A percentile compares a stretch with the other conserved stretches of the same genome.
These are phyloP conservation scores for Neurospora sp. DNA, from an alignment of 495 filamentous ascomycete genomes.

Conservation along the genomic window DNA sequence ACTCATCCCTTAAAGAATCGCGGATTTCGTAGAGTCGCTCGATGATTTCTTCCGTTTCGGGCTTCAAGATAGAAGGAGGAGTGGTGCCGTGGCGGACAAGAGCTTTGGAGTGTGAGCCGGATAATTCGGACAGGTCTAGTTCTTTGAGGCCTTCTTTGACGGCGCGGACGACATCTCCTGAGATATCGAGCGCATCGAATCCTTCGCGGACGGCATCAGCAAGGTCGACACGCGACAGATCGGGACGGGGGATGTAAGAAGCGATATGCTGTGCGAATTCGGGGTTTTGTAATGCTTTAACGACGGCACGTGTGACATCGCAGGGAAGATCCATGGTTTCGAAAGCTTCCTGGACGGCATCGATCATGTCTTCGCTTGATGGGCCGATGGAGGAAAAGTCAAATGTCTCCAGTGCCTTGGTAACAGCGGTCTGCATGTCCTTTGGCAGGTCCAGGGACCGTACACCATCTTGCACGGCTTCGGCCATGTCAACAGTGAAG, in stretches of 20 bases:
- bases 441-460: constrained; percentile 13
- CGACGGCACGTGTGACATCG: constrained; percentile 10
- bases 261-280: constrained; percentile 10
- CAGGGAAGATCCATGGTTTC: constrained; percentile 7
- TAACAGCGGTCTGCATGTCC: constrained; percentile 12
- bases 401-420: constrained; percentile 10
- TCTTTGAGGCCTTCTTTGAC: constrained; percentile 12
- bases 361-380: constrained; percentile 1
- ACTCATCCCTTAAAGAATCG: constrained; percentile 58
- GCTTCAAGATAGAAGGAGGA: not conserved
- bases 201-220: constrained; percentile 21
- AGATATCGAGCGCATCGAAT: constrained; percentile 15
- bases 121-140: constrained; percentile 8
- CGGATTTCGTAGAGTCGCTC: constrained; percentile 63
- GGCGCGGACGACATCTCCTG: constrained; percentile 6
- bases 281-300: constrained; percentile 9
- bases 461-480: constrained; percentile 20
- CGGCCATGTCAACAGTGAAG: constrained; percentile 21
- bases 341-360: constrained; percentile 18
- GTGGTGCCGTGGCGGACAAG: constrained; percentile 9
- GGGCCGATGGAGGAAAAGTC: constrained; percentile 10
- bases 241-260: constrained; percentile 14
- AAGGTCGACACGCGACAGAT: constrained; percentile 17
- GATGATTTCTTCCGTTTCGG: not conserved
- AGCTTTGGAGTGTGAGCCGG: not conserved